phyloP scores from a whole-genome alignment of 2,329 filamentous ascomycete species.

The Ophiocordyceps camponoti-rufipedis region DNA sequence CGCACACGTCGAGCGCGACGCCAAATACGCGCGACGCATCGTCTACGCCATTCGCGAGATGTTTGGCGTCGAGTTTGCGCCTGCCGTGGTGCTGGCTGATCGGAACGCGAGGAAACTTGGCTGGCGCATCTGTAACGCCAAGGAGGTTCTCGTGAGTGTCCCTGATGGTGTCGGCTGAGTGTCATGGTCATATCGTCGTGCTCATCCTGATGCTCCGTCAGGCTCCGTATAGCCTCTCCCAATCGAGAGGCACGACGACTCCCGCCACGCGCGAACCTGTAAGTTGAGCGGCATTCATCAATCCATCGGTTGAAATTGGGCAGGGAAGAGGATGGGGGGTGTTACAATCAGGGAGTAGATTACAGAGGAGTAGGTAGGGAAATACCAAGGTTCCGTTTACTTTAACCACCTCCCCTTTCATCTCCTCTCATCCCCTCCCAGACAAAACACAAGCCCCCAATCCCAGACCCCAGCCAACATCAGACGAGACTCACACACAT shows the following conservation, averaged over 20 bases:
- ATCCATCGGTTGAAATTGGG: too few species aligned
- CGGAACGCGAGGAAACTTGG: slow-evolving; percentile 79
- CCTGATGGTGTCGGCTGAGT: background rate
- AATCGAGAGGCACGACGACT: slow-evolving; percentile 42
- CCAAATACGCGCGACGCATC: slow-evolving; percentile 75
- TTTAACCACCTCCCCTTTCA: too few species aligned
- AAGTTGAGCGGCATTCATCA: too few species aligned
- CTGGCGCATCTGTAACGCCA: slow-evolving; percentile 90
- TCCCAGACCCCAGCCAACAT: too few species aligned
- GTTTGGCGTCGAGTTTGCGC: slow-evolving; percentile 92
- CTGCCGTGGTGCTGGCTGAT: slow-evolving; percentile 81
- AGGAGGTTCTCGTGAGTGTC: slow-evolving; percentile 62
- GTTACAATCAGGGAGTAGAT: too few species aligned
- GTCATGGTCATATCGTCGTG: too few species aligned
- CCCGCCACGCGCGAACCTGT: slow-evolving; percentile 24
- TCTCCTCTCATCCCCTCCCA: too few species aligned
- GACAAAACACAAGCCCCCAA: too few species aligned
- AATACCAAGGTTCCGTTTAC: too few species aligned
- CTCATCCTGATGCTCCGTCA: slow-evolving; percentile 12
- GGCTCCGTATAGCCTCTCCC: slow-evolving; percentile 57
- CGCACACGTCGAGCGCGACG: slow-evolving; percentile 64
- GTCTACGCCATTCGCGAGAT: slow-evolving; percentile 92
- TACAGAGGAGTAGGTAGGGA: too few species aligned
- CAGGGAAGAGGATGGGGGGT: too few species aligned
- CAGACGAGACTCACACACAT: too few species aligned